Evolutionary conservation across 2,329 filamentous ascomycete genomes (phyloP), one percentile per base, ranked within the genome.

Genomic region (Verticillium tricorpus): DNA sequence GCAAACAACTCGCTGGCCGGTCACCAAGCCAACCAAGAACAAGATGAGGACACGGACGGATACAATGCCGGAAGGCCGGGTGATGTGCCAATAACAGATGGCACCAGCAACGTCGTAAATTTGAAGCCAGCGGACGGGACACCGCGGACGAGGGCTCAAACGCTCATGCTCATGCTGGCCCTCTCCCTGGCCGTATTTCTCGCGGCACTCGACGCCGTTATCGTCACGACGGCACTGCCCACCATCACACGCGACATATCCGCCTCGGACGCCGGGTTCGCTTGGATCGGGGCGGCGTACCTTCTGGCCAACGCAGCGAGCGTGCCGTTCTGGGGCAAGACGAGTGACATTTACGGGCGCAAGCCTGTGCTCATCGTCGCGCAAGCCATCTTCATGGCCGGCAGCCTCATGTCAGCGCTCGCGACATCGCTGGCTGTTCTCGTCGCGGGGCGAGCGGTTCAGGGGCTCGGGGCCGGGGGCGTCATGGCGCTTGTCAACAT

Each of bases 211-310:
- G 83, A 85, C 68, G 76, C 80, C 59, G 89, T 86, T 34, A 88
- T 90, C 69, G 79, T 91, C 67, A 82, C 88, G 12, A 90, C 88
- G 0, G 86, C 88, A 6, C 79, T 90, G 5, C 88, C 89, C 0
- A 86, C 85, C 15, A 90, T 91, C 65, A 81, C 85, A 5, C 74
- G 75, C 37, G 80, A 89, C 63, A 84, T 93, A 64, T 70, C 86
- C 55, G 70, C 83, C 56, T 90, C 89, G 6, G 85, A 85, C 3
- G 78, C 84, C 17, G 90, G 89, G 28, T 93, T 93, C 74, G 84
- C 88, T 59, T 93, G 90, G 91, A 88, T 94, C 64, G 90, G 90
- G 15, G 86, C 84, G 40, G 86, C 89, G 2, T 94, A 90, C 69
- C 79, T 92, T 7, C 83, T 93, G 12, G 89, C 87, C 61, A 89